Evolutionary conservation across 495 filamentous ascomycete species (phyloP), one percentile per base, ranked within the genome.

Genomic region (Elaphomyces granulatus): DNA sequence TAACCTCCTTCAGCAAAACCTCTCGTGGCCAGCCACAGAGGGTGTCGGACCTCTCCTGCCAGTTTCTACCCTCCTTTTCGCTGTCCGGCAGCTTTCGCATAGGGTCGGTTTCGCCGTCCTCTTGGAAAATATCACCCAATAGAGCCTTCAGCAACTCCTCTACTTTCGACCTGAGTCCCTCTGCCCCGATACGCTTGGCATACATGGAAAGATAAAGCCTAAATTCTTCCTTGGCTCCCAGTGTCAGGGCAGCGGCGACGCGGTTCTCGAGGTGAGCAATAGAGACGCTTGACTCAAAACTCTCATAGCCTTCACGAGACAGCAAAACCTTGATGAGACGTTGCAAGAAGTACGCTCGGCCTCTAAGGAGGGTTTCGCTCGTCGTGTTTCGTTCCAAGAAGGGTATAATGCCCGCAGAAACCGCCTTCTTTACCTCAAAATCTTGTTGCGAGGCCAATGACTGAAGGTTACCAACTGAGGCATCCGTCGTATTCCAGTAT

Each of bases 401-500:
- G 0, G 90, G 85, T 37, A 99, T 86, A 48, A 99, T 83, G 18
- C 90, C 90, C 0, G 87, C 81, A 0, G 86, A 88, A n/a, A 92
- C 68, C 36, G 74, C 76, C 16, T 78, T 73, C 41, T 65, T 64
- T 4, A 72, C 60, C 3, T 66, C 62, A 21, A 66, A 61, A 23
- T 73, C 70, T 21, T 71, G 66, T 9, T 63, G 66, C 2, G 54
- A 55, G 15, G 74, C 77, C 7, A 79, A 77, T 0, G 82, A 74
- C 36, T 85, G 78, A 6, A 92, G 54, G 37, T 85, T 83, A 42
- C 80, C 75, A 19, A 87, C 70, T 0, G 84, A 83, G 9, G 81
- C 77, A 45, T 88, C 87, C 26, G 84, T 86, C n/a, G 81, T 83
- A 59, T 94, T 94, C 90, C 92, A 96, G 56, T 96, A 96, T 56